A percentile compares a stretch with the other conserved stretches of the same genome.
phyloP scores from a whole-genome alignment of 2,329 filamentous ascomycete species.

The Ophiostoma piceae region DNA sequence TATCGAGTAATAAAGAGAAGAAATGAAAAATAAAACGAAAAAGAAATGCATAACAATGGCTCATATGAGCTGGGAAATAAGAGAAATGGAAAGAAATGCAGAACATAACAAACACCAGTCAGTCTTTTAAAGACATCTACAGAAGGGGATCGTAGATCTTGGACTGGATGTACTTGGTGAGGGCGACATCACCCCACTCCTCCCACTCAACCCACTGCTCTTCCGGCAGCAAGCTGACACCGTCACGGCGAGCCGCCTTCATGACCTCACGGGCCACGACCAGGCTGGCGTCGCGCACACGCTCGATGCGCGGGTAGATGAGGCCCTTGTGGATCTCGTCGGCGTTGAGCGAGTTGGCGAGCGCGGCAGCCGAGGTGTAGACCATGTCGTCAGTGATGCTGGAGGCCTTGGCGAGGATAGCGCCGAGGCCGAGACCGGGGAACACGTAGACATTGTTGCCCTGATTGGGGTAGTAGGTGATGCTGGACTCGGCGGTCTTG shows the following conservation, averaged over 20 bases:
- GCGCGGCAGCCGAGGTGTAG: slow-evolving; percentile 80
- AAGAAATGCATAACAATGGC: slow-evolving; percentile 2
- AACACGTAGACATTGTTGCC: slow-evolving; percentile 92
- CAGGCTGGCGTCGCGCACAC: slow-evolving; percentile 85
- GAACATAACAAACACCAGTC: slow-evolving; percentile 6
- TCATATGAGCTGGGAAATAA: background rate
- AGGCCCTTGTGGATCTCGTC: slow-evolving; percentile 79
- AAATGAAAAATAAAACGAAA: slow-evolving; percentile 18
- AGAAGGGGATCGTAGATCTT: slow-evolving; percentile 54
- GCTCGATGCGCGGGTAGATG: slow-evolving; percentile 85
- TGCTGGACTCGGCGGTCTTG: slow-evolving; percentile 54
- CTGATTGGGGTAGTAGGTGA: slow-evolving; percentile 72
- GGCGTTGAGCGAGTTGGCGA: slow-evolving; percentile 70
- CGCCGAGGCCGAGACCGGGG: slow-evolving; percentile 88
- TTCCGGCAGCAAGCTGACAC: slow-evolving; percentile 65
- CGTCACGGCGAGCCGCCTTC: slow-evolving; percentile 78
- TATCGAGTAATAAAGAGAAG: slow-evolving; percentile 24
- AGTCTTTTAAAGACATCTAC: slow-evolving; percentile 11
- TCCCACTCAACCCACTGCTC: slow-evolving; percentile 67
- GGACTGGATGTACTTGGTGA: slow-evolving; percentile 56
- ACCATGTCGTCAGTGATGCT: slow-evolving; percentile 93
- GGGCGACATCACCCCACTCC: slow-evolving; percentile 61
- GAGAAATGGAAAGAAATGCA: background rate
- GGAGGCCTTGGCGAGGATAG: slow-evolving; percentile 83
- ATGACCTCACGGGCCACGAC: slow-evolving; percentile 87